Percentiles rank a stretch among this genome's conserved stretches.
Evolutionary conservation across 2,329 filamentous ascomycete species (phyloP).

Genomic region (Ophiocordyceps camponoti-leonardi): DNA sequence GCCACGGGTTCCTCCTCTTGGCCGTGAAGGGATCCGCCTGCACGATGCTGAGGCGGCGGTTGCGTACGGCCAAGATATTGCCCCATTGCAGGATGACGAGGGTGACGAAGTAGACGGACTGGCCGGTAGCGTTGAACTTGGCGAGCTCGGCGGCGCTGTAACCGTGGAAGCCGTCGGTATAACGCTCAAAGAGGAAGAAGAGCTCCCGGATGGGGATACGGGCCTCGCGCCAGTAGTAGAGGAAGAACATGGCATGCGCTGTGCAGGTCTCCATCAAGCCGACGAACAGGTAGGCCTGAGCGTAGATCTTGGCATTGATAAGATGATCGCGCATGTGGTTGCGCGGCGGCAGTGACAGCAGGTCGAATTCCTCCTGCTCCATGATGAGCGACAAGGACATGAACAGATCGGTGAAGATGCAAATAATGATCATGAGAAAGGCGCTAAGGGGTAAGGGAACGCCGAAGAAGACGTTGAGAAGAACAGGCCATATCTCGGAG

Average conservation of each 20-base stretch:
- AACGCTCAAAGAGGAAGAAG: slow-evolving; percentile 31
- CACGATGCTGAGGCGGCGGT: slow-evolving; percentile 31
- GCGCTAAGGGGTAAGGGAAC: slow-evolving; percentile 31
- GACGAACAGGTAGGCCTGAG: slow-evolving; percentile 32
- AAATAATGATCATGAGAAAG: slow-evolving; percentile 42
- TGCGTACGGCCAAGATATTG: slow-evolving; percentile 32
- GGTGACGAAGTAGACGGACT: slow-evolving; percentile 36
- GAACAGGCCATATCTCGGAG: slow-evolving; percentile 39
- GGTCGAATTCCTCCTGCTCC: slow-evolving; percentile 37
- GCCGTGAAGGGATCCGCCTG: slow-evolving; percentile 30
- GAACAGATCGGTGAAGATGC: slow-evolving; percentile 37
- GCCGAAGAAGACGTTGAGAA: slow-evolving; percentile 38
- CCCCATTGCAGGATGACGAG: slow-evolving; percentile 36
- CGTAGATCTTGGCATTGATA: slow-evolving; percentile 32
- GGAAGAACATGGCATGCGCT: slow-evolving; percentile 35
- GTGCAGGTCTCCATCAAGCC: slow-evolving; percentile 31
- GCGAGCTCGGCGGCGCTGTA: slow-evolving; percentile 26
- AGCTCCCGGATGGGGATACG: slow-evolving; percentile 28
- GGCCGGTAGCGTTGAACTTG: slow-evolving; percentile 29
- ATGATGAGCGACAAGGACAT: slow-evolving; percentile 32
- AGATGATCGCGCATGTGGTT: slow-evolving; percentile 31
- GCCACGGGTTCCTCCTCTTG: slow-evolving; percentile 30
- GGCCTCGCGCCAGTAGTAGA: slow-evolving; percentile 30
- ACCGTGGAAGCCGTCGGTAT: slow-evolving; percentile 28
- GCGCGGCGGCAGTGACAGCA: slow-evolving; percentile 30